These are phyloP conservation scores for Mortierella sp. DNA, from an alignment of 371 early-diverging fungal genomes.

Conservation along the genomic window DNA sequence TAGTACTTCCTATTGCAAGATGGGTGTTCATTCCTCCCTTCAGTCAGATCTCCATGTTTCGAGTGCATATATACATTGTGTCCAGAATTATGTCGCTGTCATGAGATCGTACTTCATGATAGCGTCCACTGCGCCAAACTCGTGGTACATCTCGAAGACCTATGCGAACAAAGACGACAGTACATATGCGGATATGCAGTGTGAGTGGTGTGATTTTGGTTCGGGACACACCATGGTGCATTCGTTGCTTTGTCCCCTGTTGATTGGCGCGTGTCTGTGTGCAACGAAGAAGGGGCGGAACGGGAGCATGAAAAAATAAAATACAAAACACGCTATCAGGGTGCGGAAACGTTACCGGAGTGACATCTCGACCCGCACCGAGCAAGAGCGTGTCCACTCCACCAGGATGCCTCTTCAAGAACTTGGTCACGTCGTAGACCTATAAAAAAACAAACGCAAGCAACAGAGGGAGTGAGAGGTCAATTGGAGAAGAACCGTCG, in stretches of 20 bases:
- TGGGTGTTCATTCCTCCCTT: conserved; percentile 1
- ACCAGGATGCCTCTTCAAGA: conserved; percentile 83
- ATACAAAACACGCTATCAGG: neutral
- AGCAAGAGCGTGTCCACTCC: conserved; percentile 72
- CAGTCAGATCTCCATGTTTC: too few species aligned
- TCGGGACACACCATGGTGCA: neutral
- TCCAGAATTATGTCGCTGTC: too few species aligned
- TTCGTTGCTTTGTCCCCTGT: too few species aligned
- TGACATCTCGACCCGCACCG: conserved; percentile 74
- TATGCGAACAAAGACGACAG: conserved; percentile 7
- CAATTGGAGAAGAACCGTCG: neutral
- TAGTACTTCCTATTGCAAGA: conserved; percentile 55
- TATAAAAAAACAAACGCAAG: conserved; percentile 11
- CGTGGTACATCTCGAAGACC: conserved; percentile 70
- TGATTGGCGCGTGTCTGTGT: conserved; percentile 8
- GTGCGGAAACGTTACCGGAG: conserved; percentile 52
- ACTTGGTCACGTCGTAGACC: conserved; percentile 87
- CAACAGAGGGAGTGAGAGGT: neutral
- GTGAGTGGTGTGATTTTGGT: conserved; percentile 10
- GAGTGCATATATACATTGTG: neutral
- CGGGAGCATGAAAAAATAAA: neutral
- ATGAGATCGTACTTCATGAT: conserved; percentile 54
- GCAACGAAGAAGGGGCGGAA: neutral
- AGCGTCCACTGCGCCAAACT: conserved; percentile 53
- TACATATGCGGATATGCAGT: neutral